Conservation (phyloP, 2,329 filamentous ascomycete genomes). For the Fusarium setosum region DNA sequence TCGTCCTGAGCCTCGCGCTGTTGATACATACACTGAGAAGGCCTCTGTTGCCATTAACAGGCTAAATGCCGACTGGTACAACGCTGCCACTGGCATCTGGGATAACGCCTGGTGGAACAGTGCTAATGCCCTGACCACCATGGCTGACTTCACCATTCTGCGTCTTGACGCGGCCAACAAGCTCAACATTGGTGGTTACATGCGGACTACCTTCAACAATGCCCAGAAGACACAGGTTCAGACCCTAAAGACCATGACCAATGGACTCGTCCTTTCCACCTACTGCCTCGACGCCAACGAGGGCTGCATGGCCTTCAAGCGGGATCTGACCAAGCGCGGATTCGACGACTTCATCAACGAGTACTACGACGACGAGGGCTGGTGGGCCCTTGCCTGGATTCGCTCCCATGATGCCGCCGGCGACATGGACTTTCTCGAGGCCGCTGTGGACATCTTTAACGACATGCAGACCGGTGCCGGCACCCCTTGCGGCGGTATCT, state of each 20-base stretch:
- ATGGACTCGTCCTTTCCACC: slow-evolving; percentile 52
- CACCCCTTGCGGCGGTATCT: slow-evolving; percentile 64
- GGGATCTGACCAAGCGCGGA: slow-evolving; percentile 46
- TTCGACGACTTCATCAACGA: slow-evolving; percentile 60
- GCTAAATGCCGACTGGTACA: slow-evolving; percentile 71
- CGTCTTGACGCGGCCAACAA: slow-evolving; percentile 48
- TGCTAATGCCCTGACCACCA: slow-evolving; percentile 72
- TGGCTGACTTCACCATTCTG: slow-evolving; percentile 64
- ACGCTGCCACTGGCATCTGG: slow-evolving; percentile 70
- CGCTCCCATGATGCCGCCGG: slow-evolving; percentile 66
- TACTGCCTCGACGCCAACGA: slow-evolving; percentile 48
- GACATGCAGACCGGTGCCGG: slow-evolving; percentile 64
- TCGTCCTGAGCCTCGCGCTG: slow-evolving; percentile 27
- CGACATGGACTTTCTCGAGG: slow-evolving; percentile 63
- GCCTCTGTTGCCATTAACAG: slow-evolving; percentile 50
- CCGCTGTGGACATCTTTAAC: slow-evolving; percentile 64
- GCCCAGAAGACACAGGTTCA: slow-evolving; percentile 55
- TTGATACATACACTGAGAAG: slow-evolving; percentile 47
- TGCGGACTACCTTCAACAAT: slow-evolving; percentile 58
- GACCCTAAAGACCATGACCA: slow-evolving; percentile 52
- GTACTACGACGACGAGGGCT: slow-evolving; percentile 71
- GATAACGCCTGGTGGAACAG: slow-evolving; percentile 78
- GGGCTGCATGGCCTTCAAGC: slow-evolving; percentile 45
- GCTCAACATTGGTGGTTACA: slow-evolving; percentile 53
- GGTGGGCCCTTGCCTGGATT: slow-evolving; percentile 72